Conservation (phyloP, 2,329 filamentous ascomycete genomes). For the Colletotrichum scovillei region DNA sequence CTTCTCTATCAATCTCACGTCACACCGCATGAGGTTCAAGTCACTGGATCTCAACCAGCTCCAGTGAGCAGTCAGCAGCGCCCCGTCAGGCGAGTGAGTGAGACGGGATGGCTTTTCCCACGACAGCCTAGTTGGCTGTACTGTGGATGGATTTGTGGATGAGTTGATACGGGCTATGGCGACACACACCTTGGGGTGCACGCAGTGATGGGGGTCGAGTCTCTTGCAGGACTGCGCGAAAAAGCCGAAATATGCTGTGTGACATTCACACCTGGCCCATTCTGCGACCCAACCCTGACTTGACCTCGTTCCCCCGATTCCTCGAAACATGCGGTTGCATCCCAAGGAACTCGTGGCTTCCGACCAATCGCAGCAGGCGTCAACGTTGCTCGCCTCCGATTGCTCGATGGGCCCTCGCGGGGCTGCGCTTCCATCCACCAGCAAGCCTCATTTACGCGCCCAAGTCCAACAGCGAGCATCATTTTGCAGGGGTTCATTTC, state of each 20-base stretch:
- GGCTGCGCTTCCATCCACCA: conserved; percentile 56
- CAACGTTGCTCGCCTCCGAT: conserved; percentile 55
- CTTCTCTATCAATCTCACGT: conserved; percentile 37
- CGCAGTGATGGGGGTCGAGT: conserved; percentile 16
- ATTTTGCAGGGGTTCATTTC: conserved; percentile 51
- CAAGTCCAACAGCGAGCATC: conserved; percentile 38
- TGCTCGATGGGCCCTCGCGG: conserved; percentile 56
- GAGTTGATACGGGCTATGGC: conserved; percentile 17
- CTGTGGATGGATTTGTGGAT: background rate
- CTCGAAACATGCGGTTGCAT: conserved; percentile 27
- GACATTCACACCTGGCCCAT: conserved; percentile 30
- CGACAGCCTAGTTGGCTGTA: conserved; percentile 13
- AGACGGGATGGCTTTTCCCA: conserved; percentile 37
- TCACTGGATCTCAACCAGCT: conserved; percentile 57
- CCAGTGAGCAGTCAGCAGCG: conserved; percentile 49
- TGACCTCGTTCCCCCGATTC: conserved; percentile 32
- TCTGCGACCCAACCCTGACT: conserved; percentile 37
- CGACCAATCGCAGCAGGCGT: conserved; percentile 54
- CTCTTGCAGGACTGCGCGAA: conserved; percentile 12
- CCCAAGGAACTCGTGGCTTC: conserved; percentile 22
- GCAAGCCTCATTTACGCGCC: conserved; percentile 65
- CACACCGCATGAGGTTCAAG: conserved; percentile 56
- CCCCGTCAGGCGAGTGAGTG: conserved; percentile 47
- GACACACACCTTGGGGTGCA: conserved; percentile 25
- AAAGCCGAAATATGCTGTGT: conserved; percentile 36